A percentile compares a stretch with the other conserved stretches of the same genome.
Conservation (phyloP, 1,284 basidiomycete genomes). For the Wallemia ichthyophaga region DNA sequence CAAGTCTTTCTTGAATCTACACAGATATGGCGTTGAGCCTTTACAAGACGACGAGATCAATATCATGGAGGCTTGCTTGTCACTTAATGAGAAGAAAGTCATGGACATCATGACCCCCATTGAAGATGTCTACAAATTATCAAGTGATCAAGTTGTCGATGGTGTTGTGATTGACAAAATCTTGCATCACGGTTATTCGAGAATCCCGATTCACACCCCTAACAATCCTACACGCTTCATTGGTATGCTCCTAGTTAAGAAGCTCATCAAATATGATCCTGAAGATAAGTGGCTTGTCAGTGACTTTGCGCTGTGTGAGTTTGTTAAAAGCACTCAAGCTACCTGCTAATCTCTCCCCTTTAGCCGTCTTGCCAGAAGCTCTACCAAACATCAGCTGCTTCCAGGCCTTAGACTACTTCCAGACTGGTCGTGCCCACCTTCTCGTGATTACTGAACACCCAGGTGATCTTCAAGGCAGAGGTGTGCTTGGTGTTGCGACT, state of each 20-base stretch:
- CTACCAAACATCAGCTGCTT: constrained; percentile 56
- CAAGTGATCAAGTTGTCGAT: constrained; percentile 46
- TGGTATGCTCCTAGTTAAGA: constrained; percentile 64
- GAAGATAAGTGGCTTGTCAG: constrained; percentile 44
- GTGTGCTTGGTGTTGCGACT: constrained; percentile 48
- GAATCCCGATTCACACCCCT: constrained; percentile 66
- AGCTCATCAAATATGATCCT: constrained; percentile 70
- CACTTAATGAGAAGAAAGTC: constrained; percentile 53
- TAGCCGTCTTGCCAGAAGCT: constrained; percentile 62
- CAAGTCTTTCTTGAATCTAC: constrained; percentile 49
- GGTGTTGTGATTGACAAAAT: constrained; percentile 38
- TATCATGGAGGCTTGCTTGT: constrained; percentile 61
- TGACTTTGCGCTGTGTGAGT: constrained; percentile 26
- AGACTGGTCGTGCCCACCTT: constrained; percentile 80
- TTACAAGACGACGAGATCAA: constrained; percentile 62
- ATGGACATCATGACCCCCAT: constrained; percentile 66
- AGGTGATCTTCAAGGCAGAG: constrained; percentile 29
- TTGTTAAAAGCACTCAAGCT: no score
- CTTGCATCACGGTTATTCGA: constrained; percentile 56
- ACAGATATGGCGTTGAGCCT: constrained; percentile 58
- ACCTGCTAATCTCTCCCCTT: neutral
- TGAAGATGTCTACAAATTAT: constrained; percentile 46
- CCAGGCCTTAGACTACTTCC: constrained; percentile 30
- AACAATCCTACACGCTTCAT: constrained; percentile 44
- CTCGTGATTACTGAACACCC: constrained; percentile 59